Base-by-base conservation (phyloP, 345 rosid genomes). In the Barbarea vulgaris region DNA sequence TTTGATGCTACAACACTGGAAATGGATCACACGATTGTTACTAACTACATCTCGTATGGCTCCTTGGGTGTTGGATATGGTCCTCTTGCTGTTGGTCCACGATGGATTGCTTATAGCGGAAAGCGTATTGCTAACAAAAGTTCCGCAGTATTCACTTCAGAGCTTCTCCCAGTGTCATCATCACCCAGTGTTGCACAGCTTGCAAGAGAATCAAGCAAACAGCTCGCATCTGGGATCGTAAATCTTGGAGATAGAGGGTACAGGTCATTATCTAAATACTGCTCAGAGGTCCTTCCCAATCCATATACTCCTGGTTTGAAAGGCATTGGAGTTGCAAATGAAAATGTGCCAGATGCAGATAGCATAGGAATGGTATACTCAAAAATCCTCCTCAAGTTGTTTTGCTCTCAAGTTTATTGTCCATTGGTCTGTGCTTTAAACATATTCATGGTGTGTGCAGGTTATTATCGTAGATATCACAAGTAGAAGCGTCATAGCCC, bases 101-200 rank as follows among this genome's bases (percentile, higher is more conserved):
- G 99, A 73, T 95, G 97, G 99, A 79, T 95, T 81, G 97, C 99
- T 55, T 95, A 91, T 51, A 90, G 96, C 56, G 97, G 93, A 72
- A 87, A 79, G 79, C 89, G 91, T 28, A 87, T 87, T 70, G 74
- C 65, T 28, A 77, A 68, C 39, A 80, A 91, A 36, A 81, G 81
- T 75, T 66, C 86, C 14, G 84, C 87, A 27, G 82, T 82, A 64
- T 86, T 87, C 37, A 87, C 81, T 62, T 88, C 97, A 15, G 90
- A 95, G 50, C 84, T 86, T 79, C 65, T 91, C 59, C 77, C 84
- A 9, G 67, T 87, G 64, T 85, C 80, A 24, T 54, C 80, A 52
- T 76, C 95, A 36, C 79, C 78, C 2, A 85, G 83, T 70, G 88
- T 90, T 74, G 87, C 91, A 19, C 93, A 85, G 27, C 85, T 86